Evolutionary conservation across 1,284 basidiomycete genomes (phyloP), one percentile per base, ranked within the genome.

Genomic region (Apiotrichum veenhuisii): DNA sequence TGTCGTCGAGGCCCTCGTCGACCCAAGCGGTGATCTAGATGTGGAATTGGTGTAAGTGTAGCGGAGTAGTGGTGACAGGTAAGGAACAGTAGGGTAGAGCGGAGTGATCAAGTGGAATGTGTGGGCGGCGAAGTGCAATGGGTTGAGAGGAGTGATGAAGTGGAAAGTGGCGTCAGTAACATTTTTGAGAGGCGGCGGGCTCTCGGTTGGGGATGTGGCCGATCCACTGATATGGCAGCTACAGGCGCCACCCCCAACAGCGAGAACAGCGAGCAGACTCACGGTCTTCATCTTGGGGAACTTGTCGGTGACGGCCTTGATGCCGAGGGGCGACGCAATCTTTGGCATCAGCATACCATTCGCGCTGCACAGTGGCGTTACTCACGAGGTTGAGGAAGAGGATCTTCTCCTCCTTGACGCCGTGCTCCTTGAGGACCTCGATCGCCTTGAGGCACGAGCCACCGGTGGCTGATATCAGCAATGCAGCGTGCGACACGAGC

Each of bases 361-460:
- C 12, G 25, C 11, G 43, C 15, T 12, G 23, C 48, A 2, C 18
- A 18, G 14, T 11, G 33, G 15, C 36, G 20, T 15, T 22, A 71
- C 80, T 57, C 64, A 95, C 92, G 72, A 99, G 79, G 76, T 98
- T 98, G 65, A 99, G 84, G 79, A 99, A 99, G 66, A 98, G 88
- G 68, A 99, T 98, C 55, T 90, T 84, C 61, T 92, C 78, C 62
- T 80, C 79, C 44, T 78, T 74, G 30, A 98, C 95, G 38, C 89
- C 91, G 69, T 93, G 87, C 54, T 92, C 87, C 73, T 88, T 84
- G 22, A 98, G 81, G 10, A 98, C 90, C 74, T 98, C 91, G 51
- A 98, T 90, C 0, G 95, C 95, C 76, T 98, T 97, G 78, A 96
- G 93, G 3, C 94, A 96, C 18, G 93, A 97, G 43, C 96, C 95